phyloP scores from a whole-genome alignment of 2,329 filamentous ascomycete species.

The Mycosphaerella sp. region DNA sequence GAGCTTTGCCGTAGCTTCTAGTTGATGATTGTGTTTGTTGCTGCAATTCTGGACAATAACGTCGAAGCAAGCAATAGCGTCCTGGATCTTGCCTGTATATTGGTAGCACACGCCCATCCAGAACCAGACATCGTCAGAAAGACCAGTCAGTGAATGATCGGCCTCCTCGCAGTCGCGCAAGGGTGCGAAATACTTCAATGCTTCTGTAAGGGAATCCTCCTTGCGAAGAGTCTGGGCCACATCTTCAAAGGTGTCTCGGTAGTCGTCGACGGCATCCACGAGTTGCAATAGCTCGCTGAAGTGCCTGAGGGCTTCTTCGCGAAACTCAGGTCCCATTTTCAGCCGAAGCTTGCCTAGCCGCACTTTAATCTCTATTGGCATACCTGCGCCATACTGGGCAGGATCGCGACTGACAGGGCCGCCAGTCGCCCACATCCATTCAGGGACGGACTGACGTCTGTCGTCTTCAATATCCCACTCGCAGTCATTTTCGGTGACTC shows the following conservation, averaged over 20 bases:
- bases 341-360: conserved; percentile 82
- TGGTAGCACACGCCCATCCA: conserved; percentile 63
- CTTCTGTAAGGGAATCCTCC: conserved; percentile 47
- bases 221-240: conserved; percentile 55
- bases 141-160: conserved; percentile 19
- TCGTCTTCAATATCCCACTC: conserved; percentile 80
- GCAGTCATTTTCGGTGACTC: conserved; percentile 62
- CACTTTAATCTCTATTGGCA: conserved; percentile 76
- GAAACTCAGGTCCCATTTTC: conserved; percentile 55
- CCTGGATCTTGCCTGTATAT: conserved; percentile 54
- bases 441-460: conserved; percentile 56
- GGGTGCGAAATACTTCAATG: conserved; percentile 53
- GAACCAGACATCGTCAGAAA: conserved; percentile 47
- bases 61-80: conserved; percentile 72
- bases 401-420: conserved; percentile 38
- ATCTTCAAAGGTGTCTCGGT: conserved; percentile 74
- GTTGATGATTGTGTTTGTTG: conserved; percentile 14
- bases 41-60: conserved; percentile 49
- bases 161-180: conserved; percentile 39
- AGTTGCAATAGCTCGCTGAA: conserved; percentile 59
- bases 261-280: conserved; percentile 57
- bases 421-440: conserved; percentile 50
- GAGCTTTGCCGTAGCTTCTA: conserved; percentile 38
- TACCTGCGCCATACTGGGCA: conserved; percentile 60
- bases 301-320: conserved; percentile 58